Conservation (phyloP, 768 basidiomycete species). For the Xanthoconium purpureum region DNA sequence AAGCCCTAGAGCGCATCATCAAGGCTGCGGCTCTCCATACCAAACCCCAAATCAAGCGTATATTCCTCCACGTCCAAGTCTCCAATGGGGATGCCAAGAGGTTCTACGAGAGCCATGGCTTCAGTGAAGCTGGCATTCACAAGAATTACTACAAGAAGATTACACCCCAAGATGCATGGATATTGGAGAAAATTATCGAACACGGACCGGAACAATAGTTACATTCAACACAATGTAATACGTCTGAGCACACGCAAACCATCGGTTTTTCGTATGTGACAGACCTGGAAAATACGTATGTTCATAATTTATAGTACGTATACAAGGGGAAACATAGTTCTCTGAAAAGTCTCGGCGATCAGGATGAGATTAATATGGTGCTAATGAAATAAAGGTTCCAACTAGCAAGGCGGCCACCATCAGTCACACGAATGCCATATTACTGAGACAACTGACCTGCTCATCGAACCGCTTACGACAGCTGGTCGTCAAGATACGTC, state of each 20-base stretch:
- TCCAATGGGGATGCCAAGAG: constrained; percentile 72
- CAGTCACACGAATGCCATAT: constrained; percentile 16
- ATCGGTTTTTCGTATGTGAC: constrained; percentile 15
- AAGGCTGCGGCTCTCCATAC: constrained; percentile 55
- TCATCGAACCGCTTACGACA: constrained; percentile 17
- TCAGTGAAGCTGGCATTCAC: constrained; percentile 61
- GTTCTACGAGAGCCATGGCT: constrained; percentile 85
- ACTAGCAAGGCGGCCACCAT: constrained; percentile 15
- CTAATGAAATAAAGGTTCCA: constrained; percentile 21
- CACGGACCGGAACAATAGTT: constrained; percentile 26
- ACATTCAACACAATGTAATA: constrained; percentile 25
- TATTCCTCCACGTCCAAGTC: constrained; percentile 87
- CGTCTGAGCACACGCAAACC: constrained; percentile 14
- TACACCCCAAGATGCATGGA: constrained; percentile 79
- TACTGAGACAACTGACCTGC: constrained; percentile 14
- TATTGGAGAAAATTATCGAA: constrained; percentile 63
- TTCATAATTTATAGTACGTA: constrained; percentile 31
- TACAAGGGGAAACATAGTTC: constrained; percentile 24
- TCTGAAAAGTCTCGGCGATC: constrained; percentile 15
- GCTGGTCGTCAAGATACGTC: constrained; percentile 30
- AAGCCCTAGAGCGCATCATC: constrained; percentile 66
- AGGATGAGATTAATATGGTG: constrained; percentile 24
- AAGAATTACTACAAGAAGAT: constrained; percentile 90
- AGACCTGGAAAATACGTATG: constrained; percentile 16
- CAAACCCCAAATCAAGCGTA: constrained; percentile 61